Evolutionary conservation across 768 basidiomycete species (phyloP).

Genomic region (Multifurca ochricompacta): DNA sequence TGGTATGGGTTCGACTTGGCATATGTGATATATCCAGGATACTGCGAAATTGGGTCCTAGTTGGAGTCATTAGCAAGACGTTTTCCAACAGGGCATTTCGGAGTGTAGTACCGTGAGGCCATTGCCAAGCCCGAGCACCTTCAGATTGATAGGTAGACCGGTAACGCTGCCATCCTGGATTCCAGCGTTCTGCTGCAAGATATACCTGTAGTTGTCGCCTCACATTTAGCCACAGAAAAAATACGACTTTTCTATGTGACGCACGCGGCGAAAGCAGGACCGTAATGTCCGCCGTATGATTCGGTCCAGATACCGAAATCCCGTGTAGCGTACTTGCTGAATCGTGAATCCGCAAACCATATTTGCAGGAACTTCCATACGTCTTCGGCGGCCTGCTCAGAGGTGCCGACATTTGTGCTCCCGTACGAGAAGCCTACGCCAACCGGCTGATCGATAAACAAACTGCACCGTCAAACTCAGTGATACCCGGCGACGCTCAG

Average conservation of each 20-base stretch:
- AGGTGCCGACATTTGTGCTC: slow-evolving; percentile 40
- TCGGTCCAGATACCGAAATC: slow-evolving; percentile 59
- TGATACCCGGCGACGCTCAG: neutral
- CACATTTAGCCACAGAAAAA: neutral
- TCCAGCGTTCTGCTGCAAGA: slow-evolving; percentile 51
- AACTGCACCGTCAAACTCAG: slow-evolving; percentile 17
- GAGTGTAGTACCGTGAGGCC: slow-evolving; percentile 43
- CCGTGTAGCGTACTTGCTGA: slow-evolving; percentile 37
- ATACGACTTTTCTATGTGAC: slow-evolving; percentile 3
- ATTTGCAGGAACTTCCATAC: slow-evolving; percentile 60
- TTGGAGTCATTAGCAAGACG: neutral
- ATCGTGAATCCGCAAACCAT: slow-evolving; percentile 48
- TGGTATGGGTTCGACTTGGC: slow-evolving; percentile 49
- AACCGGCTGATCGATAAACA: slow-evolving; percentile 59
- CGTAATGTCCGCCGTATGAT: slow-evolving; percentile 40
- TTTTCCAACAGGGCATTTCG: neutral
- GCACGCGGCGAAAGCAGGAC: slow-evolving; percentile 31
- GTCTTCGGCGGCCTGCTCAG: slow-evolving; percentile 46
- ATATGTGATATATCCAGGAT: slow-evolving; percentile 51
- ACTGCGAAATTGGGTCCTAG: slow-evolving; percentile 40
- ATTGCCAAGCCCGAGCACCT: slow-evolving; percentile 55
- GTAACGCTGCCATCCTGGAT: slow-evolving; percentile 39
- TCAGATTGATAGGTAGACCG: slow-evolving; percentile 49
- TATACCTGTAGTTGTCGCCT: slow-evolving; percentile 30
- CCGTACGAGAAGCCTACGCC: slow-evolving; percentile 60